Evolutionary conservation across 768 basidiomycete species (phyloP), one percentile per base, ranked within the genome.

Genomic region (Saitozyma sp.): DNA sequence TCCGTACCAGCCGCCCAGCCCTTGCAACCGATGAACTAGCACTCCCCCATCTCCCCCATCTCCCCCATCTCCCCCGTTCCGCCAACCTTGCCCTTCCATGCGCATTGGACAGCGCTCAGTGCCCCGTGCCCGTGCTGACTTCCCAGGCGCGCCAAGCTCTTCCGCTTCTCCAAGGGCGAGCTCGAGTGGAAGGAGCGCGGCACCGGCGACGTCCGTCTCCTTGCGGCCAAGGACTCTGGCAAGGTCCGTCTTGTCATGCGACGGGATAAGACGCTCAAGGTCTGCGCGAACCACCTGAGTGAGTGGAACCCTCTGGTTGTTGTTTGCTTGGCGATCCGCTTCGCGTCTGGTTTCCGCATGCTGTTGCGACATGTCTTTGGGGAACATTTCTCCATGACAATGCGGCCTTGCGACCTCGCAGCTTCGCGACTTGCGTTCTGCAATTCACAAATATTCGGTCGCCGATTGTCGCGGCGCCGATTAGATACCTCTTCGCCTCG

Each of bases 231-330:
- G 81, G 86, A 87, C 76, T 89, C 88, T 54, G 88, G 89, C 84
- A 97, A 94, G 82, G 85, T 95, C 75, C 86, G 96, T 66, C 86
- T 99, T 65, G 92, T 99, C 79, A 99, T 99, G 96, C 85, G 95
- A 83, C 90, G 96, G 81, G 96, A 99, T 85, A 97, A 97, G 87
- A 99, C 96, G 53, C 85, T 92, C 81, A 98, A 99, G 82, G 94
- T 98, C 82, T 98, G 96, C 81, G 96, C 96, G 61, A 99, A 99
- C 83, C 96, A 98, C 82, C 82, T 86, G 68, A 87, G 96, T 97
- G 75, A 82, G 84, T 81, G 29, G 5, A 29, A 2, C 29, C 29
- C 29, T 10, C 39, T 45, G 48, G 7, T 10, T 29, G 17, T 29
- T 5, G 10, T 10, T 46, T 48, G 19, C 51, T 3, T 39, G 16